Conservation (phyloP, 2,329 filamentous ascomycete genomes). For the Scytalidium lignicola region DNA sequence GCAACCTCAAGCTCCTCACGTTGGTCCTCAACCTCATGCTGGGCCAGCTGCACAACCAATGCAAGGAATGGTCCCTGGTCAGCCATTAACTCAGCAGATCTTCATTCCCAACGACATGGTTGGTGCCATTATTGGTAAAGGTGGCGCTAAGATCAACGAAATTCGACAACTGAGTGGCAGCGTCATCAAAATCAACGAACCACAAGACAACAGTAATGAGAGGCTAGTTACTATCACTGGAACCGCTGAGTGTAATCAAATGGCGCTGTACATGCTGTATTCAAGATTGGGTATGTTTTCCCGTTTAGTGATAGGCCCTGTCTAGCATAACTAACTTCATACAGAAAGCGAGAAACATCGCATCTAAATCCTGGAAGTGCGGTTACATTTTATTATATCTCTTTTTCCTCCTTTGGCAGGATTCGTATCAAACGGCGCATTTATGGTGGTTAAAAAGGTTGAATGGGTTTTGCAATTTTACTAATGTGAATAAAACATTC, state of each 20-base stretch:
- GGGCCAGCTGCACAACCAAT: constrained; percentile 72
- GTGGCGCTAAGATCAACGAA: constrained; percentile 98
- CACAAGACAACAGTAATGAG: constrained; percentile 98
- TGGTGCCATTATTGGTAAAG: constrained; percentile 97
- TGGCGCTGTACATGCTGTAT: constrained; percentile 99
- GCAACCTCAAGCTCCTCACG: constrained; percentile 63
- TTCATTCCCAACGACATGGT: constrained; percentile 99
- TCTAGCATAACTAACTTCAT: constrained; percentile 12
- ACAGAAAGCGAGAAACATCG: constrained; percentile 74
- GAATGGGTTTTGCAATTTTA: not conserved
- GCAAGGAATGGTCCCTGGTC: constrained; percentile 68
- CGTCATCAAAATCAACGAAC: constrained; percentile 99
- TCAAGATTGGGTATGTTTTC: constrained; percentile 75
- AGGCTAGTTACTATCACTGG: constrained; percentile 95
- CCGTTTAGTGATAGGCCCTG: too few relatives aligned
- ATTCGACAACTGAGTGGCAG: constrained; percentile 95
- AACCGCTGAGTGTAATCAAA: constrained; percentile 97
- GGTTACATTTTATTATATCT: not conserved
- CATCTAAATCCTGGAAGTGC: constrained; percentile 38
- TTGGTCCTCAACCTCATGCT: constrained; percentile 56
- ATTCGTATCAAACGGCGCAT: constrained; percentile 3
- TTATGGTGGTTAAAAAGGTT: constrained; percentile 1
- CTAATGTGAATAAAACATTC: not conserved
- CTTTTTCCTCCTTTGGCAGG: not conserved
- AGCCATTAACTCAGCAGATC: constrained; percentile 93